A percentile compares a stretch with the other conserved stretches of the same genome.
Conservation (phyloP, 78 protist genomes). For the Acrasis kona region DNA sequence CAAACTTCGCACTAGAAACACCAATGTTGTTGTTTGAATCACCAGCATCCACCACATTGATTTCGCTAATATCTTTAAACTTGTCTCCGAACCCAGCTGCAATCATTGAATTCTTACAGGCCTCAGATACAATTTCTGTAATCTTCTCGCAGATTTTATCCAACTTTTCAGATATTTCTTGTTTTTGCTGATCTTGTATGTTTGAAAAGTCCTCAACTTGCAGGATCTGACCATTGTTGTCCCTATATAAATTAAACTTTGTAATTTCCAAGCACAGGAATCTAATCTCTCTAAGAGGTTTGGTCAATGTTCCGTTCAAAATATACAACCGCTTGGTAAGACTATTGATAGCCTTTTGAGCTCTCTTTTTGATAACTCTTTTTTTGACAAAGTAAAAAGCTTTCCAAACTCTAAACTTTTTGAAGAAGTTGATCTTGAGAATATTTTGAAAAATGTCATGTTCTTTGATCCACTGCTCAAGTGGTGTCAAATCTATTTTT, state of each 20-base stretch:
- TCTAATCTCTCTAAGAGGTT: constrained; percentile 28
- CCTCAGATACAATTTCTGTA: too few species aligned
- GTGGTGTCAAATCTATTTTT: constrained; percentile 32
- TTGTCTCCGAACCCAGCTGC: too few species aligned
- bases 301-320: not conserved
- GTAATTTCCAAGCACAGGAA: constrained; percentile 8
- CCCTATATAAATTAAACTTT: not conserved
- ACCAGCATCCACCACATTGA: too few species aligned
- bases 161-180: too few species aligned
- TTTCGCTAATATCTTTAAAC: too few species aligned
- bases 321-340: constrained; percentile 9
- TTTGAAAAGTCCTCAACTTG: constrained; percentile 4
- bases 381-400: constrained; percentile 4
- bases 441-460: not conserved
- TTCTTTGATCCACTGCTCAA: constrained; percentile 46
- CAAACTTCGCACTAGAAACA: too few species aligned
- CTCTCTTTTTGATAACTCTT: not conserved
- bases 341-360: not conserved
- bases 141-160: too few species aligned
- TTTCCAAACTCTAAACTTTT: constrained; percentile 21
- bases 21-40: too few species aligned
- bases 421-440: constrained; percentile 35
- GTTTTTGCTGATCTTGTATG: constrained; percentile 6
- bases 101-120: too few species aligned
- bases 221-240: not conserved